These are phyloP conservation scores for Lotus japonicus DNA, from an alignment of 306 rosid species.

Conservation along the genomic window DNA sequence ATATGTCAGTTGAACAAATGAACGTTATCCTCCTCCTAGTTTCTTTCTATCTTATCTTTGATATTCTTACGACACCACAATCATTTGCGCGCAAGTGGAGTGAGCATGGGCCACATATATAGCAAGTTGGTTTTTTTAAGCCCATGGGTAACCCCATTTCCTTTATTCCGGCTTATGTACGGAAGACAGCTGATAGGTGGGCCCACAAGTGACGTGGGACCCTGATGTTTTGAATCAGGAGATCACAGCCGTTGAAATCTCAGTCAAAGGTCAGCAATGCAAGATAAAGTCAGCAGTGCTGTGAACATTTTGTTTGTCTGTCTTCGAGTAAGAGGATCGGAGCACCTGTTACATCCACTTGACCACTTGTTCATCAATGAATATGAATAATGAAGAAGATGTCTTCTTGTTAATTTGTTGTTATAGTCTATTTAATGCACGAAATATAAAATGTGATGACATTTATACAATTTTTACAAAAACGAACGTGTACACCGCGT, in stretches of 20 bases:
- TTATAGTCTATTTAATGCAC: no score
- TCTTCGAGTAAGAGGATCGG: background rate
- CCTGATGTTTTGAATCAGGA: background rate
- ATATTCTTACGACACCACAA: background rate
- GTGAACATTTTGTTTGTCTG: background rate
- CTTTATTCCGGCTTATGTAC: background rate
- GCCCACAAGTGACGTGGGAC: background rate
- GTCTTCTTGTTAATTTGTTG: no score
- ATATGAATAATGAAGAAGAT: no score
- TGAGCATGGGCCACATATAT: slow-evolving; percentile 10
- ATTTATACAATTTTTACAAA: no score
- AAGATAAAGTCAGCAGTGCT: background rate
- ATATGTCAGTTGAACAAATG: background rate
- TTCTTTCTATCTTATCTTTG: background rate
- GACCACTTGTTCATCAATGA: background rate
- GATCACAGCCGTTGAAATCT: slow-evolving; percentile 4
- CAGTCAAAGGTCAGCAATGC: background rate
- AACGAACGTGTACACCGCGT: no score
- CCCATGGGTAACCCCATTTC: slow-evolving; percentile 12
- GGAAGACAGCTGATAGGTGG: slow-evolving; percentile 14
- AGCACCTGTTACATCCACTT: background rate
- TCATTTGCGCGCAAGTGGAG: no score
- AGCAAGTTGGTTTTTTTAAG: background rate
- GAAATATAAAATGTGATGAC: background rate
- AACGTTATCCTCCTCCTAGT: background rate